These are phyloP conservation scores for Schoenoplectus tabernaemontani DNA, from an alignment of 202 grass and related monocot species.

Conservation along the genomic window DNA sequence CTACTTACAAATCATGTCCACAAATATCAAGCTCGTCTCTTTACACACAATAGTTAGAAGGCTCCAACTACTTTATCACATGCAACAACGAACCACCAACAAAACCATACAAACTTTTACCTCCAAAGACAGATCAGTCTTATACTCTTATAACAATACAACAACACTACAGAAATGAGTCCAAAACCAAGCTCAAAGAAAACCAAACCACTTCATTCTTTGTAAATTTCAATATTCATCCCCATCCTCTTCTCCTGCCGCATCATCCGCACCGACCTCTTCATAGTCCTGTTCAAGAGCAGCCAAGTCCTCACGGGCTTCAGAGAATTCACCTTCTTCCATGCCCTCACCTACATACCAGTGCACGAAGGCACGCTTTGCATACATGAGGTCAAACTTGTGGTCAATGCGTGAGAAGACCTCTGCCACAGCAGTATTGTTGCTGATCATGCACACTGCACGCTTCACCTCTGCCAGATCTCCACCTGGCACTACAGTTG, in stretches of 20 bases:
- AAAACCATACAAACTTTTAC: not conserved
- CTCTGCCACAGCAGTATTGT: conserved; percentile 73
- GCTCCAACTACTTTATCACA: conserved; percentile 2
- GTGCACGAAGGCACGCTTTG: conserved; percentile 70
- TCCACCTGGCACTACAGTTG: conserved; percentile 56
- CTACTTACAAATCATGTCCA: not conserved
- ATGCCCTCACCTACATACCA: conserved; percentile 88
- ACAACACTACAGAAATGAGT: conserved; percentile 4
- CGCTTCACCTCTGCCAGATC: conserved; percentile 66
- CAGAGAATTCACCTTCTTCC: conserved; percentile 84
- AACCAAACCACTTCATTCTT: not conserved
- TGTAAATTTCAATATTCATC: conserved; percentile 42
- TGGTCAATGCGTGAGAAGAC: conserved; percentile 71
- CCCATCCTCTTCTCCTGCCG: conserved; percentile 40
- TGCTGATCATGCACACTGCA: conserved; percentile 85
- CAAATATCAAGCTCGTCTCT: not conserved
- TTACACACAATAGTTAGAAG: conserved; percentile 16
- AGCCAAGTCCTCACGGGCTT: conserved; percentile 67
- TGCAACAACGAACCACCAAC: not conserved
- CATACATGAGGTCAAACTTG: conserved; percentile 78
- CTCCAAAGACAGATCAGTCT: not conserved
- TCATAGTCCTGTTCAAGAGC: conserved; percentile 76
- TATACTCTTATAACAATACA: not conserved
- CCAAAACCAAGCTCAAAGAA: conserved; percentile 5
- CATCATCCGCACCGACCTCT: conserved; percentile 53